Conservation (phyloP, 495 filamentous ascomycete genomes). For the Xylaria bambusicola region DNA sequence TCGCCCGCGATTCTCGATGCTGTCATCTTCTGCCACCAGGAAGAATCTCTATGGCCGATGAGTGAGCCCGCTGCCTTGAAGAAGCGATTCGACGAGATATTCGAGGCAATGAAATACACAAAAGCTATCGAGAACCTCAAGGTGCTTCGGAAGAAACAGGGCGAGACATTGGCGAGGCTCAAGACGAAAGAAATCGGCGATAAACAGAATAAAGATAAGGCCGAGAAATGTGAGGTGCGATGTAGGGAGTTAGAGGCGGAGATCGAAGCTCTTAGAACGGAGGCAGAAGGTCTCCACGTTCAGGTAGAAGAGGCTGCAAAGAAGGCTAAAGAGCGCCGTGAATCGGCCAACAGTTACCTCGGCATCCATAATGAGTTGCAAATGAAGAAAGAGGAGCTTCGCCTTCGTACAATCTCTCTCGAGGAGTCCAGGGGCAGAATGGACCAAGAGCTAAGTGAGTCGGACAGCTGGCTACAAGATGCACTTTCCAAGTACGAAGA, state of each 20-base stretch:
- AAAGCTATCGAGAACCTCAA: constrained; percentile 97
- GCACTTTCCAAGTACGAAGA: constrained; percentile 82
- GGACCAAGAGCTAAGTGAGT: constrained; percentile 72
- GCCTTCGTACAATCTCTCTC: constrained; percentile 58
- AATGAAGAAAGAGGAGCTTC: constrained; percentile 71
- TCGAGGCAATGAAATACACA: constrained; percentile 94
- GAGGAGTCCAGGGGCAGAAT: constrained; percentile 69
- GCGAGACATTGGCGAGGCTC: constrained; percentile 67
- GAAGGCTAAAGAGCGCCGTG: constrained; percentile 45
- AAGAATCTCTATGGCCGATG: constrained; percentile 97
- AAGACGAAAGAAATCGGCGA: constrained; percentile 73
- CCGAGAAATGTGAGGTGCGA: constrained; percentile 66
- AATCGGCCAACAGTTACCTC: constrained; percentile 48
- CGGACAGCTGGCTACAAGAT: constrained; percentile 74
- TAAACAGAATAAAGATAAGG: constrained; percentile 85
- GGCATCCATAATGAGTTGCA: constrained; percentile 66
- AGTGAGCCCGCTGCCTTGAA: constrained; percentile 83
- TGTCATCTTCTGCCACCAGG: constrained; percentile 98
- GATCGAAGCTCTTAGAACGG: constrained; percentile 64
- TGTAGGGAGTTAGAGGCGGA: constrained; percentile 67
- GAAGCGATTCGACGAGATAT: constrained; percentile 95
- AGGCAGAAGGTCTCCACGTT: constrained; percentile 58
- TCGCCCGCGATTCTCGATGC: constrained; percentile 85
- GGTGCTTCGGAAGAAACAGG: constrained; percentile 76
- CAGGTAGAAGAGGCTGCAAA: constrained; percentile 43